Percentiles rank a stretch among this genome's conserved stretches.
Conservation (phyloP, 2,329 filamentous ascomycete species). For the Ilyonectria mors-panacis region DNA sequence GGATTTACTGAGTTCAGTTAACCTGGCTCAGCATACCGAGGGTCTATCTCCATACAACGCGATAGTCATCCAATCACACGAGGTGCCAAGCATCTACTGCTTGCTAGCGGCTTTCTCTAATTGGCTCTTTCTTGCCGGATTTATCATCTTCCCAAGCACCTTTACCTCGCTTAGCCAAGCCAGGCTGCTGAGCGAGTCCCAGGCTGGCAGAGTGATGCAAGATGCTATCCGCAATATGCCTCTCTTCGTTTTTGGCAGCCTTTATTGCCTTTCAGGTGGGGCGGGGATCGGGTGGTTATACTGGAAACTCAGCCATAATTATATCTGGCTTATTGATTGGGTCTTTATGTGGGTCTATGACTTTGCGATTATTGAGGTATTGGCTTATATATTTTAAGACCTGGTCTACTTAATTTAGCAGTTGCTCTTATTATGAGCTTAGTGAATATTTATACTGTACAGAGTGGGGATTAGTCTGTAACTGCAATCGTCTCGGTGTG, state of each 20-base stretch:
- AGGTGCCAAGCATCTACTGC: slow-evolving; percentile 18
- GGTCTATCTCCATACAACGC: slow-evolving; percentile 15
- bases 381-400: slow-evolving; percentile 52
- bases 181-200: slow-evolving; percentile 12
- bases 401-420: slow-evolving; percentile 51
- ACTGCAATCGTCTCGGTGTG: slow-evolving; percentile 25
- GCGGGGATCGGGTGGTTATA: slow-evolving; percentile 16
- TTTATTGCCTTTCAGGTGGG: slow-evolving; percentile 17
- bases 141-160: slow-evolving; percentile 19
- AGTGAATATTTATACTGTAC: slow-evolving; percentile 24
- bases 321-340: slow-evolving; percentile 24
- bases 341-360: slow-evolving; percentile 29
- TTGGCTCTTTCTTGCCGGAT: slow-evolving; percentile 31
- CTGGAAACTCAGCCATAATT: slow-evolving; percentile 28
- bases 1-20: not conserved
- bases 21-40: not conserved
- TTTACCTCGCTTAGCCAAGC: slow-evolving; percentile 19
- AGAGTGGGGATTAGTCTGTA: slow-evolving; percentile 21
- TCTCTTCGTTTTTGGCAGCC: slow-evolving; percentile 19
- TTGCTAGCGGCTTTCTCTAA: slow-evolving; percentile 26
- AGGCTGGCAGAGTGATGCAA: slow-evolving; percentile 19
- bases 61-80: slow-evolving; percentile 28
- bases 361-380: not conserved
- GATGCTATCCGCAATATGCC: slow-evolving; percentile 13
- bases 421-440: slow-evolving; percentile 20